Percentiles rank a stretch among this genome's conserved stretches.
Conservation (phyloP, 345 rosid species). For the Euphorbia pulcherrima region DNA sequence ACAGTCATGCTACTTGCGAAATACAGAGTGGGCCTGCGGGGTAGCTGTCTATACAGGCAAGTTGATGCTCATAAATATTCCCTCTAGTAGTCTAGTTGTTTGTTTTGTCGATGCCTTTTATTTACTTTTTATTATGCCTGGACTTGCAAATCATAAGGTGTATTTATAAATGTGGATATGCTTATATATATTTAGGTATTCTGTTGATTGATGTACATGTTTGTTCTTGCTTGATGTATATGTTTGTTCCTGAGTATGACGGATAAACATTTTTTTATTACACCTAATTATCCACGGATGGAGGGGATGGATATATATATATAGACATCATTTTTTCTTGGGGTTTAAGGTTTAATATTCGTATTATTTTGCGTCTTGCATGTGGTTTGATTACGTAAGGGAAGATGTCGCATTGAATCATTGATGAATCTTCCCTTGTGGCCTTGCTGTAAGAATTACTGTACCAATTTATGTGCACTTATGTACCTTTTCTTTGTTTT, state of each 20-base stretch:
- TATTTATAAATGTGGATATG: not conserved
- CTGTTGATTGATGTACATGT: not conserved
- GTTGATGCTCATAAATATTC: constrained; percentile 22
- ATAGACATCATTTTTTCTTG: not conserved
- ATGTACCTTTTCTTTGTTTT: not conserved
- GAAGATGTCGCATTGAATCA: not conserved
- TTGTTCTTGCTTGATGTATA: not conserved
- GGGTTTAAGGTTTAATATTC: not conserved
- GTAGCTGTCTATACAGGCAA: constrained; percentile 93
- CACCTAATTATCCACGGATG: not conserved
- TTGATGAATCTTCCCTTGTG: not conserved
- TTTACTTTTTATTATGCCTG: not conserved
- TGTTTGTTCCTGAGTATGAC: not conserved
- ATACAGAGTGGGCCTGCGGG: constrained; percentile 99
- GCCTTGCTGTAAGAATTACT: not conserved
- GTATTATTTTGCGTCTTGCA: not conserved
- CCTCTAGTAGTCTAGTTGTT: constrained; percentile 5
- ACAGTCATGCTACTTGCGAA: constrained; percentile 93
- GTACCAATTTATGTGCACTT: not conserved
- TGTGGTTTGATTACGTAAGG: not conserved
- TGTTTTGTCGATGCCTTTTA: not conserved
- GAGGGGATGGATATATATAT: not conserved
- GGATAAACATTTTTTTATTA: not conserved
- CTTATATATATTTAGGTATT: not conserved
- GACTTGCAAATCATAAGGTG: not conserved